phyloP scores from a whole-genome alignment of 2,329 filamentous ascomycete genomes.

The Epichloe hybrida region DNA sequence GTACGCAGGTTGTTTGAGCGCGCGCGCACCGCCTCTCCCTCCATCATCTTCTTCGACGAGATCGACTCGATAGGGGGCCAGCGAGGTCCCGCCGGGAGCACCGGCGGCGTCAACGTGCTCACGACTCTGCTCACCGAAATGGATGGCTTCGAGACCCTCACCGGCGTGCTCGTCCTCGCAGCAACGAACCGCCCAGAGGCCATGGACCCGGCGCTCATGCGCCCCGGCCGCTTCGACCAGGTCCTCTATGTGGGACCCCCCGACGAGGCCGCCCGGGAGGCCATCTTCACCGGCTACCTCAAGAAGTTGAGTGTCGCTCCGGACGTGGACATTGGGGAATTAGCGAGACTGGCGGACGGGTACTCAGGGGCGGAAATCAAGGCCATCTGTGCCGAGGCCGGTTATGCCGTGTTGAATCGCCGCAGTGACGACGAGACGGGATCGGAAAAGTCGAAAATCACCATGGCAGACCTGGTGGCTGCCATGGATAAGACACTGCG shows the following conservation, averaged over 20 bases:
- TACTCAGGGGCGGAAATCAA: conserved; percentile 77
- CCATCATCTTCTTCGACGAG: conserved; percentile 95
- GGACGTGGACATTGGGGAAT: conserved; percentile 50
- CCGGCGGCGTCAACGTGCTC: conserved; percentile 61
- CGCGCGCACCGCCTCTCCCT: conserved; percentile 66
- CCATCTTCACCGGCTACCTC: conserved; percentile 61
- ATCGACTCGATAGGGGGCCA: conserved; percentile 70
- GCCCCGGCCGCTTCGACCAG: conserved; percentile 74
- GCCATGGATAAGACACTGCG: conserved; percentile 34
- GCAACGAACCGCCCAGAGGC: conserved; percentile 79
- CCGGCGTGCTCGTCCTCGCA: conserved; percentile 74
- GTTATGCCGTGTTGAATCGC: conserved; percentile 27
- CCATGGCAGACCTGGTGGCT: conserved; percentile 29
- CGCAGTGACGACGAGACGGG: conserved; percentile 17
- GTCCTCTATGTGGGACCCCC: conserved; percentile 79
- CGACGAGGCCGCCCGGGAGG: conserved; percentile 51
- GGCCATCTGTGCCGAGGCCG: conserved; percentile 34
- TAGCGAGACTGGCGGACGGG: conserved; percentile 56
- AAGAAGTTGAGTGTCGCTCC: conserved; percentile 42
- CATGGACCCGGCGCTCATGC: conserved; percentile 73
- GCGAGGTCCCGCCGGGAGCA: conserved; percentile 23
- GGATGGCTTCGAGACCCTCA: conserved; percentile 80
- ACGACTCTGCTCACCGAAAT: conserved; percentile 88
- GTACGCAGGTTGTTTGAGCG: conserved; percentile 77
- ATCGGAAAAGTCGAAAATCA: conserved; percentile 19